Conservation (phyloP, 2,329 filamentous ascomycete species). For the Penicillium digitatum region DNA sequence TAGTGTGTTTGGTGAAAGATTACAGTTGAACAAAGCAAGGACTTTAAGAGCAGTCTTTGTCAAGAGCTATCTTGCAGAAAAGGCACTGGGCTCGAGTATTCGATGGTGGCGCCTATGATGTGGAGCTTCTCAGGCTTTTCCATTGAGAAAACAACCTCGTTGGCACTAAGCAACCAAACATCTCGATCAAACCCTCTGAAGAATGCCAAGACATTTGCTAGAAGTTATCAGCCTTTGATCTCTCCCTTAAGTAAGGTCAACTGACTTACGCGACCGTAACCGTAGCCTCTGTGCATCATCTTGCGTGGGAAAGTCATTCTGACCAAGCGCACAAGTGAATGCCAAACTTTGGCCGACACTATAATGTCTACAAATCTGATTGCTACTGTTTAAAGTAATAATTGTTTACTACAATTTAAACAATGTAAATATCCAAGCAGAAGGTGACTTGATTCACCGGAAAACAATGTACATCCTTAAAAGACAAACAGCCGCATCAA, state of each 20-base stretch:
- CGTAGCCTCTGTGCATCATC: neutral
- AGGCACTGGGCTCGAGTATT: no score
- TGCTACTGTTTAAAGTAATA: neutral
- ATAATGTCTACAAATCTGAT: neutral
- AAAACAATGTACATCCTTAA: neutral
- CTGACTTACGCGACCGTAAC: neutral
- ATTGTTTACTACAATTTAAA: neutral
- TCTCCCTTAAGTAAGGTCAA: no score
- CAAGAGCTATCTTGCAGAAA: neutral
- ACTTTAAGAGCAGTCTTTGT: neutral
- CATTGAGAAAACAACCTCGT: neutral
- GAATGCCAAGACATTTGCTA: neutral
- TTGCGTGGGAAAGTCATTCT: no score
- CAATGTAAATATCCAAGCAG: neutral
- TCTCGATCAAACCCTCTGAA: neutral
- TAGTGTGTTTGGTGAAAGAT: neutral
- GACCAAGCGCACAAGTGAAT: neutral
- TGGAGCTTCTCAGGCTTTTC: neutral
- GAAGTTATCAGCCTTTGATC: neutral
- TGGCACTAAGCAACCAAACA: neutral
- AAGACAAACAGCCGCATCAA: neutral
- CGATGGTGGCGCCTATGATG: neutral
- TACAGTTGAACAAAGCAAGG: neutral
- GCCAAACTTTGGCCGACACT: neutral
- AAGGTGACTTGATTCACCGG: neutral